phyloP scores from a whole-genome alignment of 2,329 filamentous ascomycete genomes.

The Colletotrichum brevisporum region DNA sequence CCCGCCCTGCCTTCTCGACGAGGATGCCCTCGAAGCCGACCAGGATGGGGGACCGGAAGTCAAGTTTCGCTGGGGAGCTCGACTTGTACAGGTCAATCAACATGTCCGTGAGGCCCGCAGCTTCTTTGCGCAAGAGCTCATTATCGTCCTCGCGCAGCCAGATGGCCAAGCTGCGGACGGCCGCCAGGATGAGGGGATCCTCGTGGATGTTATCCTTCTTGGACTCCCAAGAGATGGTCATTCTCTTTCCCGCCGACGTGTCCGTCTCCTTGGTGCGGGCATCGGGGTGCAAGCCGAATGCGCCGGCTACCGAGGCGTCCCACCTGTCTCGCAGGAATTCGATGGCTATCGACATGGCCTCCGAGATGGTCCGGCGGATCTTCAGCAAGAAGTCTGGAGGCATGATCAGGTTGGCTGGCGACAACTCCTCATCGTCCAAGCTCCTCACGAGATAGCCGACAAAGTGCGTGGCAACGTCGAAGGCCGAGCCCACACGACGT shows the following conservation, averaged over 20 bases:
- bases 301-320: constrained; percentile 75
- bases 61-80: constrained; percentile 53
- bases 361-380: constrained; percentile 71
- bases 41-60: constrained; percentile 71
- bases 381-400: constrained; percentile 73
- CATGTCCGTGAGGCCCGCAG: constrained; percentile 73
- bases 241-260: constrained; percentile 59
- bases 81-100: constrained; percentile 72
- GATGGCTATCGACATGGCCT: constrained; percentile 73
- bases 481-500: constrained; percentile 70
- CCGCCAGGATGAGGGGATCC: constrained; percentile 73
- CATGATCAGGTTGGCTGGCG: constrained; percentile 58
- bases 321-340: constrained; percentile 80
- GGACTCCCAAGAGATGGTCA: constrained; percentile 72
- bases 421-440: constrained; percentile 61
- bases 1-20: constrained; percentile 61
- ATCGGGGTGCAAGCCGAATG: constrained; percentile 71
- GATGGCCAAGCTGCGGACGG: constrained; percentile 70
- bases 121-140: constrained; percentile 68
- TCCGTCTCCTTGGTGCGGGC: constrained; percentile 62
- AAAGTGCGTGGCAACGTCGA: constrained; percentile 74
- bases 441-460: constrained; percentile 69
- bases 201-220: constrained; percentile 61
- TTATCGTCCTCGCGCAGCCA: constrained; percentile 81
- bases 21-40: constrained; percentile 72